Percentiles rank a stretch among this genome's conserved stretches.
These are phyloP conservation scores for Beta macrorhiza DNA, from an alignment of 179 eudicot species.

Conservation along the genomic window DNA sequence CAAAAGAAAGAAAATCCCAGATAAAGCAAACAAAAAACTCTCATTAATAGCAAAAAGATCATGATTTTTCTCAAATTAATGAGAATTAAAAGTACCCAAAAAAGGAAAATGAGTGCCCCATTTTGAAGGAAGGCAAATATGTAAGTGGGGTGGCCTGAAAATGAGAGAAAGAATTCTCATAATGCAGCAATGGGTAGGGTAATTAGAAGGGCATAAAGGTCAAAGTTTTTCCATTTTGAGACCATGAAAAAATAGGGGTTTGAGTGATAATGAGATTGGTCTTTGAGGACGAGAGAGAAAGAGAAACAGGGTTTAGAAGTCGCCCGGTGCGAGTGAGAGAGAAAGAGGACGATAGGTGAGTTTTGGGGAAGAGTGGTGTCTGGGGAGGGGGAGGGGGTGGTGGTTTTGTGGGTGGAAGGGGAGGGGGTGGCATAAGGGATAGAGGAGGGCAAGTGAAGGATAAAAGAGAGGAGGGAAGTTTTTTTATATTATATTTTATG, in stretches of 20 bases:
- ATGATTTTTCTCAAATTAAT: constrained; percentile 38
- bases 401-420: too few relatives aligned
- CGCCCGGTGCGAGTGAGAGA: too few relatives aligned
- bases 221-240: constrained; percentile 65
- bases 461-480: too few relatives aligned
- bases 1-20: constrained; percentile 56
- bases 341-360: too few relatives aligned
- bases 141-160: constrained; percentile 53
- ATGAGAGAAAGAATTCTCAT: constrained; percentile 42
- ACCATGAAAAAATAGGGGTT: constrained; percentile 63
- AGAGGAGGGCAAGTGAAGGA: too few relatives aligned
- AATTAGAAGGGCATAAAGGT: constrained; percentile 61
- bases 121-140: constrained; percentile 58
- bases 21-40: constrained; percentile 43
- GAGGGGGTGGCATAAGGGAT: too few relatives aligned
- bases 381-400: too few relatives aligned
- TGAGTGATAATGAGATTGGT: constrained; percentile 66
- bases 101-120: constrained; percentile 53
- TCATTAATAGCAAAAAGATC: constrained; percentile 46
- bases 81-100: constrained; percentile 67
- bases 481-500: too few relatives aligned
- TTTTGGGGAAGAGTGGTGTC: too few relatives aligned
- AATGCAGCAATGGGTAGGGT: constrained; percentile 65
- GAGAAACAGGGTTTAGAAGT: constrained; percentile 26
- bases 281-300: constrained; percentile 56